Evolutionary conservation across 805 yeast species (phyloP), one percentile per base, ranked within the genome.

Genomic region (Starmerella khaoyaiensis): DNA sequence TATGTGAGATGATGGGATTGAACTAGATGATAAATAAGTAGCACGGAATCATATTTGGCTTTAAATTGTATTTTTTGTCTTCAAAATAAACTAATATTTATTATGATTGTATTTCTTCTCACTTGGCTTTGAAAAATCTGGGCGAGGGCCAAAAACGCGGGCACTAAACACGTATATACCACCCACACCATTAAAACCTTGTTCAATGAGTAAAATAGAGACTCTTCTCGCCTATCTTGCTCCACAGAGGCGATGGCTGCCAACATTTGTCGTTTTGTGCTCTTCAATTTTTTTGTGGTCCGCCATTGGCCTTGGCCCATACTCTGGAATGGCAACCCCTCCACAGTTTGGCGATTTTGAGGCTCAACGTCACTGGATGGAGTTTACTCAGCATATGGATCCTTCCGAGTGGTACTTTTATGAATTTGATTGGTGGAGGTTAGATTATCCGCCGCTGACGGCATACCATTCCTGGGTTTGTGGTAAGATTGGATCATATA

Each of bases 331-430:
- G 43, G 60, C 60, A 7, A 61, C 65, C 1, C 74, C 79, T 7
- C 97, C 97, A 4, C 72, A 82, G 72, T 74, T 64, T 62, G 98
- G 98, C 5, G 98, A 90, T 55, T 87, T 90, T 53, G 98, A 90
- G 57, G 97, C 97, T 0, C 98, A 90, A 57, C 70, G 98, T 47
- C 98, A 87, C 57, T 90, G 98, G 98, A 68, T 90, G 71, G 98
- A 90, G 56, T 64, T 87, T 36, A 87, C 97, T 0, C 73, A 67
- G 27, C 73, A 75, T 48, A 56, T 86, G 33, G 90, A 94, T 0
- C 58, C 82, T 1, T 57, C 62, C 0, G 49, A 78, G 44, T 90
- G 98, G 98, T 90, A 90, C 54, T 80, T 69, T 61, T 83, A 74
- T 57, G 95, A 90, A 54, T 64, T 84, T 31, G 74, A 75, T 48